Evolutionary conservation across 2,329 filamentous ascomycete genomes (phyloP).

Genomic region (Verticillium dahliae): DNA sequence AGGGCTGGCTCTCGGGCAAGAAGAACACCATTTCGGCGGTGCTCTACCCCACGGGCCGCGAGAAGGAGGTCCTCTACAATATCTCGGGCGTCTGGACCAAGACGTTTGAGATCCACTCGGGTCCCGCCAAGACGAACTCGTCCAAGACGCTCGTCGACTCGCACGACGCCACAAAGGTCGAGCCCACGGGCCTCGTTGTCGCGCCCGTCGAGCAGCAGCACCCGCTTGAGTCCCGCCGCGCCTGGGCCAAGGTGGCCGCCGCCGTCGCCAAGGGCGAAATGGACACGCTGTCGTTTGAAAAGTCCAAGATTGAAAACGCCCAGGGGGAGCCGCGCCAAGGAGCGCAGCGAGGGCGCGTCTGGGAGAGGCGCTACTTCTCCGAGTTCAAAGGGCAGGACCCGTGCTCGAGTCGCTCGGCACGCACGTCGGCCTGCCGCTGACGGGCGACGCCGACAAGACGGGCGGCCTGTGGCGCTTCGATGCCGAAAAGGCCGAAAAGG

Average conservation of each 20-base stretch:
- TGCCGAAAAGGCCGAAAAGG: slow-evolving; percentile 51
- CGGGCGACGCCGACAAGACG: slow-evolving; percentile 54
- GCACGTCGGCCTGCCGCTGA: slow-evolving; percentile 36
- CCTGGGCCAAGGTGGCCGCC: slow-evolving; percentile 79
- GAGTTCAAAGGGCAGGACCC: slow-evolving; percentile 37
- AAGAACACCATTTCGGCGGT: slow-evolving; percentile 83
- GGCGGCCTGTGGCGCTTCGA: slow-evolving; percentile 56
- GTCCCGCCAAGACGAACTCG: slow-evolving; percentile 43
- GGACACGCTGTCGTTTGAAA: slow-evolving; percentile 70
- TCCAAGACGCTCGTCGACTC: slow-evolving; percentile 44
- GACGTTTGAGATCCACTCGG: slow-evolving; percentile 69
- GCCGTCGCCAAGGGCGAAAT: slow-evolving; percentile 79
- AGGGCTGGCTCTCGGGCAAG: slow-evolving; percentile 91
- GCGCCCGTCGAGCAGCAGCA: slow-evolving; percentile 73
- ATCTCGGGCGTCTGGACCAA: slow-evolving; percentile 88
- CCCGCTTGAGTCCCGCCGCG: slow-evolving; percentile 77
- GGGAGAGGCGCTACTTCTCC: slow-evolving; percentile 82
- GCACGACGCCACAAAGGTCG: slow-evolving; percentile 52
- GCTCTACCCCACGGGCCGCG: slow-evolving; percentile 64
- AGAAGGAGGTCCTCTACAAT: slow-evolving; percentile 72
- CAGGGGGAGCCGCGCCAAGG: slow-evolving; percentile 71
- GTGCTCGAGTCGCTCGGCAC: slow-evolving; percentile 38
- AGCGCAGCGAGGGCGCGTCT: slow-evolving; percentile 69
- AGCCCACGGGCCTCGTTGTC: slow-evolving; percentile 63
- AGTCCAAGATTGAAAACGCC: slow-evolving; percentile 82